Base-by-base conservation (phyloP, 2,329 filamentous ascomycete species). In the Fusarium albidum region DNA sequence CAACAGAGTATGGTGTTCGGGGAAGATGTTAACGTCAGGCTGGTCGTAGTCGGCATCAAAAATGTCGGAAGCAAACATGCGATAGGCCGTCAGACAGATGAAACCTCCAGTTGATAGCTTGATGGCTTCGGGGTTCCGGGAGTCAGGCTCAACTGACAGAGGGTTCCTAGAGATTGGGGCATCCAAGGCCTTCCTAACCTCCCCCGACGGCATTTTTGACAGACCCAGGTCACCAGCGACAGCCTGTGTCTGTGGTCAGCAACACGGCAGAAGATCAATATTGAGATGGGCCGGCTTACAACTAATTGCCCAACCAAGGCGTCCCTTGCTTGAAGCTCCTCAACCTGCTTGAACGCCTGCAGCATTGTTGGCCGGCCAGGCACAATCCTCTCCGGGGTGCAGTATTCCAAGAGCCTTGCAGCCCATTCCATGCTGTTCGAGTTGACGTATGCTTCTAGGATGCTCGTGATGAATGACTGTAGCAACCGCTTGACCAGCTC, bases 381-480 rank as follows among this genome's bases (percentile, higher is more conserved):
- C 7, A 92, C 79, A 17, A 85, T 78, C 65, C 80, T 85, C 49
- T 84, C 80, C 0, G 90, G 89, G 45, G 84, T 79, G 58, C 87
- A 84, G 53, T 82, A 86, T 71, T 94, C 90, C 57, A 90, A 79
- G 49, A 92, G 71, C 43, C 90, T 76, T 12, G 82, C 75, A 3
- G 85, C 80, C 86, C 85, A 88, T 38, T 83, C 80, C 69, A 88
- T 70, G 18, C 77, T 76, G 60, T 86, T 82, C 7, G 74, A 76
- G 60, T 86, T 85, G 55, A 91, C 81, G 61, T 91, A 94, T 38
- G 88, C 83, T 68, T 93, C 90, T 10, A 93, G 74, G 14, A 93
- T 75, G 68, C 90, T 89, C 0, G 89, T 91, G n/a, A 91, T 79
- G 70, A 95, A 93, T 2, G 87, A 86, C 67, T 91, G 87, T 18